phyloP scores from a whole-genome alignment of 1,284 basidiomycete species.

The Pseudozyma thailandica region DNA sequence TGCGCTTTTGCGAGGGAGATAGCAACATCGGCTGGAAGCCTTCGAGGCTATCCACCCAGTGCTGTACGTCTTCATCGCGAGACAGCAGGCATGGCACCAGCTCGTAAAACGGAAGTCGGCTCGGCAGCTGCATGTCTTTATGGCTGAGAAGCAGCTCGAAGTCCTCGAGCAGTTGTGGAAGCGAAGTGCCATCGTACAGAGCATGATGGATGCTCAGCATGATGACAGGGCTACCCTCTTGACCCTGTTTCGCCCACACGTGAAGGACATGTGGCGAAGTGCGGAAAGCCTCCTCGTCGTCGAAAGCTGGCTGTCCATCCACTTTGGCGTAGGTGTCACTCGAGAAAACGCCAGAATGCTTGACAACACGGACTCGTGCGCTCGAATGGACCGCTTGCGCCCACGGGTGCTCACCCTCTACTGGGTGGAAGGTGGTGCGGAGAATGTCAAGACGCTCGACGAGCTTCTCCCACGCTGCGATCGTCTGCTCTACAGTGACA shows the following conservation, averaged over 20 bases:
- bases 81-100: slow-evolving; percentile 53
- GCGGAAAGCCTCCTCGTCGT: slow-evolving; percentile 51
- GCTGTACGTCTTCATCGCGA: slow-evolving; percentile 33
- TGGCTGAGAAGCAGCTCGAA: slow-evolving; percentile 18
- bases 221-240: neutral
- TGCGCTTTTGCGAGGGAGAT: neutral
- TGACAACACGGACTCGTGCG: slow-evolving; percentile 10
- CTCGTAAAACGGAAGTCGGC: slow-evolving; percentile 35
- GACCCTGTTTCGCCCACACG: slow-evolving; percentile 9
- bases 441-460: slow-evolving; percentile 53
- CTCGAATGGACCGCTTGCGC: slow-evolving; percentile 49
- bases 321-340: slow-evolving; percentile 4
- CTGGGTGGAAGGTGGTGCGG: slow-evolving; percentile 56
- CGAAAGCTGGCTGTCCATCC: slow-evolving; percentile 36
- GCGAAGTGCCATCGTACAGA: slow-evolving; percentile 54
- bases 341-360: slow-evolving; percentile 18
- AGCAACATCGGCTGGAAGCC: slow-evolving; percentile 35
- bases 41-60: slow-evolving; percentile 42
- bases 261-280: slow-evolving; percentile 52
- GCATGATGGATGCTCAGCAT: slow-evolving; percentile 55
- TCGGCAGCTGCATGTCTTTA: neutral
- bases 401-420: slow-evolving; percentile 49
- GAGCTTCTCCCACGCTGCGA: slow-evolving; percentile 43
- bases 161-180: slow-evolving; percentile 52
- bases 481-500: slow-evolving; percentile 3